Evolutionary conservation across 192 early-diverging fungal species (phyloP).

Genomic region (Pilaira anomala): DNA sequence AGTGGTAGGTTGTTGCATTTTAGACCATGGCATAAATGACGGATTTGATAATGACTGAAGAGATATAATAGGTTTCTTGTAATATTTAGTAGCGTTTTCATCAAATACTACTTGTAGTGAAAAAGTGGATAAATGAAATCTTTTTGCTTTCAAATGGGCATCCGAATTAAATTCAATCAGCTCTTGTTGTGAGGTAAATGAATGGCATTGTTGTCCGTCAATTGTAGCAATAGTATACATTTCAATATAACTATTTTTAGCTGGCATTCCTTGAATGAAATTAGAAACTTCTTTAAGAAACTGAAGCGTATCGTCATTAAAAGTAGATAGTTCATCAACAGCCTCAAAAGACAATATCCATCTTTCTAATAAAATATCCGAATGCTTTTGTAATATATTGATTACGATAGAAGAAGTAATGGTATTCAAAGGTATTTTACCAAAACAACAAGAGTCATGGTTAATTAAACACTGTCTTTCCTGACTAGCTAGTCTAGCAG

Average conservation of each 20-base stretch:
- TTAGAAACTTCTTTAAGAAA: too few species aligned
- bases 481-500: too few species aligned
- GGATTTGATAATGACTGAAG: too few species aligned
- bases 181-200: not conserved
- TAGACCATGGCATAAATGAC: too few species aligned
- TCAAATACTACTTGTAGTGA: not conserved
- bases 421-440: not conserved
- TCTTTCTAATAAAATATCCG: not conserved
- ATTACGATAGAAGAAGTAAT: not conserved
- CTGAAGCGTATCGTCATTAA: too few species aligned
- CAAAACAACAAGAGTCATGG: constrained; percentile 12
- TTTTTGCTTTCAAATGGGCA: not conserved
- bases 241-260: too few species aligned
- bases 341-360: not conserved
- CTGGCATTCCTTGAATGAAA: too few species aligned
- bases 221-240: too few species aligned
- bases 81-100: not conserved
- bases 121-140: not conserved
- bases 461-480: too few species aligned
- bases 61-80: too few species aligned
- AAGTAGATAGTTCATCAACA: too few species aligned
- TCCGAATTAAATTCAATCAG: not conserved
- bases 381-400: constrained; percentile 9
- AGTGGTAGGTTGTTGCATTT: too few species aligned
- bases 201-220: not conserved